These are phyloP conservation scores for Hysterium pulicare DNA, from an alignment of 2,329 filamentous ascomycete species.

Conservation along the genomic window DNA sequence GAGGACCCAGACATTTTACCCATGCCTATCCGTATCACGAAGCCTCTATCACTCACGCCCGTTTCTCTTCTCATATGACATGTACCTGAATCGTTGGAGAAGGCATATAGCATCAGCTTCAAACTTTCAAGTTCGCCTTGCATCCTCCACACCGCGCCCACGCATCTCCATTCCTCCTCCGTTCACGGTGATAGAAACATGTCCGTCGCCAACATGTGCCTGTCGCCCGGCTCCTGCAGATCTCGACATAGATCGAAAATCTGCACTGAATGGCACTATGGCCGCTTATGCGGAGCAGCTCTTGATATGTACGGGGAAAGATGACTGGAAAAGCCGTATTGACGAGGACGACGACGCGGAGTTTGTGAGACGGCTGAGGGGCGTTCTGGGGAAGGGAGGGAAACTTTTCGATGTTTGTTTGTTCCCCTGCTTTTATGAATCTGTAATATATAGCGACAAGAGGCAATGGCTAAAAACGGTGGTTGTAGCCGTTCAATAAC, in stretches of 20 bases:
- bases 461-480: no score
- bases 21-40: no score
- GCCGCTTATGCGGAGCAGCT: conserved; percentile 77
- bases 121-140: neutral
- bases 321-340: conserved; percentile 79
- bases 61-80: neutral
- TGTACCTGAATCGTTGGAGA: neutral
- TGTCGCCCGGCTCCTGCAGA: conserved; percentile 66
- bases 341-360: conserved; percentile 60
- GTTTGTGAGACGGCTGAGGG: conserved; percentile 69
- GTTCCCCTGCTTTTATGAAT: conserved; percentile 1
- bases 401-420: conserved; percentile 46
- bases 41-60: no score
- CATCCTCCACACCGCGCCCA: conserved; percentile 1
- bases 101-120: neutral
- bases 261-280: conserved; percentile 72
- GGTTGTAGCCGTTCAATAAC: conserved; percentile 73
- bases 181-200: conserved; percentile 53
- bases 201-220: conserved; percentile 72
- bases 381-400: conserved; percentile 40
- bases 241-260: conserved; percentile 70
- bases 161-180: conserved; percentile 2
- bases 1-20: no score
- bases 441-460: no score
- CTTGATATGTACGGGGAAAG: conserved; percentile 73